Evolutionary conservation across 345 rosid genomes (phyloP), one percentile per base, ranked within the genome.

Genomic region (Eucalyptus erythrocorys): DNA sequence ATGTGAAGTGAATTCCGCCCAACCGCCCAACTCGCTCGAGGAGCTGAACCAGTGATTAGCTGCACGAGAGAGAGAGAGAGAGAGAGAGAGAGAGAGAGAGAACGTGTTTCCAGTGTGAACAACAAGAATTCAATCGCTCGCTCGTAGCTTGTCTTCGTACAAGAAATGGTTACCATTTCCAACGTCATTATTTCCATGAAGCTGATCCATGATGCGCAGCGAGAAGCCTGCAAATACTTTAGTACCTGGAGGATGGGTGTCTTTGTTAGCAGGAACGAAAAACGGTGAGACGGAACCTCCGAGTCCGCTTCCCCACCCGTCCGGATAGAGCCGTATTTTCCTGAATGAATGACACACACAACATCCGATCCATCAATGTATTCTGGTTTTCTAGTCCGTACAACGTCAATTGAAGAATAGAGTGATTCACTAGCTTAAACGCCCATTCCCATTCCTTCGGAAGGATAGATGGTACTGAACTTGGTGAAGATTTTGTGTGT

Each of bases 311-410:
- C 50, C 88, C 85, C 82, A 85, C 91, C 93, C 94, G 43, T 51
- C 84, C 0, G 92, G 94, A 91, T 91, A 88, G 68, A 93, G 85
- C 51, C 86, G 84, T 64, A 93, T 90, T 87, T 87, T 90, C 95
- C 95, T 93, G 91, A 24, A 26, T 34, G 22, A 53, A 53, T 7
- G 57, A 53, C 57, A 53, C 24, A 53, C 9, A 53, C 26, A 8
- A 55, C 61, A 24, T 10, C 27, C 22, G 27, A 55, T 55, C 27
- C 26, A 22, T 55, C 61, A 55, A 22, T 22, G 61, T 24, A 9
- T 22, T 55, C 27, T 55, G 26, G 27, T 55, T 55, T 55, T 24
- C 61, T 55, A 55, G 27, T 3, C 11, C 9, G 8, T 27, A 10
- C 30, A 22, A 55, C 5, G 27, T 55, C 9, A 22, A 55, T 22